Conservation (phyloP, 2,329 filamentous ascomycete genomes). For the Fonsecaea erecta region DNA sequence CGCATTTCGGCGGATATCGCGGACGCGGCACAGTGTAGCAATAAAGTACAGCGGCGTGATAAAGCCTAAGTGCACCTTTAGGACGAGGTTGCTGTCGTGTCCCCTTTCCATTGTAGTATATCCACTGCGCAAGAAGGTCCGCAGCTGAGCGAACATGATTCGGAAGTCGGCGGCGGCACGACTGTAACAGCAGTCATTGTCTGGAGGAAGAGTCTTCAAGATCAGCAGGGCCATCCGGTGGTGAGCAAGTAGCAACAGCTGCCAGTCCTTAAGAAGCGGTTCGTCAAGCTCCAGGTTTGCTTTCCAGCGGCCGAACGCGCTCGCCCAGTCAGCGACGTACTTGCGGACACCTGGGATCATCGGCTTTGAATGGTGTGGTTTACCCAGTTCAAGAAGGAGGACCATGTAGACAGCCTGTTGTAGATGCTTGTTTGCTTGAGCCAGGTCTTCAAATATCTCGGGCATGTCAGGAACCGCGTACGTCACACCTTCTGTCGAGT, state of each 20-base stretch:
- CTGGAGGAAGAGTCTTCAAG: constrained; percentile 26
- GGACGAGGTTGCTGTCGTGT: constrained; percentile 14
- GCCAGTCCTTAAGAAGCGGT: constrained; percentile 27
- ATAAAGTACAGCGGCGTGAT: constrained; percentile 32
- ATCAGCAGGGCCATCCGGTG: constrained; percentile 30
- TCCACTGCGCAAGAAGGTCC: constrained; percentile 26
- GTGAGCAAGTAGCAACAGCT: constrained; percentile 26
- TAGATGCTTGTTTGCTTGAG: constrained; percentile 23
- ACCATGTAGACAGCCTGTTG: constrained; percentile 29
- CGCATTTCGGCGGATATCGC: constrained; percentile 23
- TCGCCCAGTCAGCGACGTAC: constrained; percentile 29
- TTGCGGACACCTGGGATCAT: constrained; percentile 29
- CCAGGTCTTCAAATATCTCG: constrained; percentile 24
- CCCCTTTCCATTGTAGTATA: constrained; percentile 19
- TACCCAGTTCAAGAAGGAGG: constrained; percentile 24
- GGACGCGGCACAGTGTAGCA: constrained; percentile 27
- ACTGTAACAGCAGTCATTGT: constrained; percentile 22
- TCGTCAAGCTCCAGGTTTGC: constrained; percentile 22
- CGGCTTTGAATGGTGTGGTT: constrained; percentile 17
- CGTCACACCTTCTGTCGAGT: constrained; percentile 9
- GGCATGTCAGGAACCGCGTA: constrained; percentile 28
- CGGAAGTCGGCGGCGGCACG: constrained; percentile 29
- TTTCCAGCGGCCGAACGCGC: constrained; percentile 26
- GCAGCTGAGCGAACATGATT: constrained; percentile 31
- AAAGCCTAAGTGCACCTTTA: constrained; percentile 26